Evolutionary conservation across 441 rosid genomes (phyloP).

Genomic region (Corymbia citriodora): DNA sequence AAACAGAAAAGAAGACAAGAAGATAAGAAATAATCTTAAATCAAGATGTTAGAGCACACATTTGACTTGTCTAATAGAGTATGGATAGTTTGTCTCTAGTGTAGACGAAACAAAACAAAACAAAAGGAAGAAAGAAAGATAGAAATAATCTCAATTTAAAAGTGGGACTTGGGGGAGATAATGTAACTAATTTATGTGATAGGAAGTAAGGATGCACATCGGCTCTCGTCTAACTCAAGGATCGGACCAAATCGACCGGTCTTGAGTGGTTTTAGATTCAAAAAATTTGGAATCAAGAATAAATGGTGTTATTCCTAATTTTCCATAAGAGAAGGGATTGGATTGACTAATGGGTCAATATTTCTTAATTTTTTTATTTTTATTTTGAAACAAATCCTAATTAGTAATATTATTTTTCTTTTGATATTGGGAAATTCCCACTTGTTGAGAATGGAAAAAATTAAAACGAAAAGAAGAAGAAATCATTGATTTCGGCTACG

Average conservation of each 20-base stretch:
- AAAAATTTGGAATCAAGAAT: too few relatives aligned
- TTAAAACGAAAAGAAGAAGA: too few relatives aligned
- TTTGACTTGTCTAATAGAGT: too few relatives aligned
- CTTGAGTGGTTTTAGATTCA: rapidly evolving
- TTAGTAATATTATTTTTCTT: too few relatives aligned
- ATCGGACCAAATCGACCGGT: background rate
- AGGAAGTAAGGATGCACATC: background rate
- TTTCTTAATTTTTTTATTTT: too few relatives aligned
- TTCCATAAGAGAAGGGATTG: rapidly evolving
- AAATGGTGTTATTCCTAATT: rapidly evolving
- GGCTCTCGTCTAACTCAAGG: rapidly evolving
- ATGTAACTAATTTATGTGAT: background rate
- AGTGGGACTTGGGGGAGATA: background rate
- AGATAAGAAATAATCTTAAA: background rate
- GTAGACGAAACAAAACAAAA: background rate
- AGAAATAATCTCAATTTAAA: background rate
- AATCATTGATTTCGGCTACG: too few relatives aligned
- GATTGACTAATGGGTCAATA: rapidly evolving
- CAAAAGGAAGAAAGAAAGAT: background rate
- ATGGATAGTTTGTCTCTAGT: background rate
- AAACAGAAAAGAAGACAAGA: background rate
- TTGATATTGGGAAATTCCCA: background rate
- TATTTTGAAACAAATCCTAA: background rate
- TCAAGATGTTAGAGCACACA: background rate
- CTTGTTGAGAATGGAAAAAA: too few relatives aligned